Percentiles rank a stretch among this genome's conserved stretches.
phyloP scores from a whole-genome alignment of 1,284 basidiomycete genomes.

The Pseudozyma flocculosa region DNA sequence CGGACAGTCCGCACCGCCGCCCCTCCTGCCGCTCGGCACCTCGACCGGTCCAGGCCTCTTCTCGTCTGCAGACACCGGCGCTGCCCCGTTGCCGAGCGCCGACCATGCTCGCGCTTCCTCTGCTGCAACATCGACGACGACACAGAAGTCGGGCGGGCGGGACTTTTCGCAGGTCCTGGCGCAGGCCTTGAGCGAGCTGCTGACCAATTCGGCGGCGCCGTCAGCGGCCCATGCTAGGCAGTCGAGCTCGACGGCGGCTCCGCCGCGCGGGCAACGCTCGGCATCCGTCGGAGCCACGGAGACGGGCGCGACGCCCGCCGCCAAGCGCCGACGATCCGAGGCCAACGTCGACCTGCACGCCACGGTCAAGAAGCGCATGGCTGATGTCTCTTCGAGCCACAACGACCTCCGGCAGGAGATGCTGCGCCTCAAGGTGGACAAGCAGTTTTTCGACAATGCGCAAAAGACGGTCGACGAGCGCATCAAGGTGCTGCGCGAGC shows the following conservation, averaged over 20 bases:
- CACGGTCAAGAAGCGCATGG: conserved; percentile 26
- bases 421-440: conserved; percentile 34
- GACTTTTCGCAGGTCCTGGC: neutral
- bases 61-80: neutral
- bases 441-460: conserved; percentile 31
- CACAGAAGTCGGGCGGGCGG: neutral
- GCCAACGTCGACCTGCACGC: conserved; percentile 18
- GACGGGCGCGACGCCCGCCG: too few species aligned
- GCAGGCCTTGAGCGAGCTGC: neutral
- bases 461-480: conserved; percentile 36
- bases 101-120: too few species aligned
- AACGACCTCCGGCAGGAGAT: conserved; percentile 29
- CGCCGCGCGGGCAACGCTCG: too few species aligned
- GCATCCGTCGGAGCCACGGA: too few species aligned
- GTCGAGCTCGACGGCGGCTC: neutral
- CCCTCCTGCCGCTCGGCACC: neutral
- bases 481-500: conserved; percentile 23
- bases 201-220: too few species aligned
- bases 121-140: neutral
- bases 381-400: conserved; percentile 24
- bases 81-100: too few species aligned
- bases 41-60: neutral
- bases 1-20: conserved; percentile 2
- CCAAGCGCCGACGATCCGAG: neutral
- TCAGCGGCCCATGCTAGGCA: too few species aligned